These are phyloP conservation scores for Auriscalpium vulgare DNA, from an alignment of 768 basidiomycete genomes.

Conservation along the genomic window DNA sequence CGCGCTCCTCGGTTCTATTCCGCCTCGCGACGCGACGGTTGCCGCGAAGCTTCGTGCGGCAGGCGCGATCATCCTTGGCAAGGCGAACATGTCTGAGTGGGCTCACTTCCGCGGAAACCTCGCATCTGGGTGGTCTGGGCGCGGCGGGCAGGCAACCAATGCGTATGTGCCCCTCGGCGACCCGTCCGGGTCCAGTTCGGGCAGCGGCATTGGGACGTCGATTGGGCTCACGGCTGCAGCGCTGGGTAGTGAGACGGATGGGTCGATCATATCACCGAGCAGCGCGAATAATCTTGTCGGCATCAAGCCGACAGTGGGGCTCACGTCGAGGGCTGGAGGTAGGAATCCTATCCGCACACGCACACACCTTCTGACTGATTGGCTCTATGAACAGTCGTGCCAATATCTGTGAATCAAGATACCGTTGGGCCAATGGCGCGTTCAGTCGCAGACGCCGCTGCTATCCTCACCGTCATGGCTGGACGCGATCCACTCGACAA, in stretches of 20 bases:
- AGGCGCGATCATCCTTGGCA: slow-evolving; percentile 33
- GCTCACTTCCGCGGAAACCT: slow-evolving; percentile 30
- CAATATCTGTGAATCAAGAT: slow-evolving; percentile 50
- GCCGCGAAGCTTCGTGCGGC: slow-evolving; percentile 24
- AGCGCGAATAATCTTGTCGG: slow-evolving; percentile 48
- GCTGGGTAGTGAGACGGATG: slow-evolving; percentile 42
- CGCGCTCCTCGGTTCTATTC: slow-evolving; percentile 26
- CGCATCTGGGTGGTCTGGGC: slow-evolving; percentile 36
- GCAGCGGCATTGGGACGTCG: slow-evolving; percentile 31
- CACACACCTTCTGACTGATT: too few species aligned
- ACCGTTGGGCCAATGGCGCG: slow-evolving; percentile 52
- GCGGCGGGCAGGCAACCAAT: slow-evolving; percentile 35
- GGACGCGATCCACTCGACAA: slow-evolving; percentile 36
- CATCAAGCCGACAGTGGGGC: slow-evolving; percentile 52
- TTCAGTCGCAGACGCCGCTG: slow-evolving; percentile 45
- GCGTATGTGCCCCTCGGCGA: slow-evolving; percentile 37
- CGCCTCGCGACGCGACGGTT: slow-evolving; percentile 27
- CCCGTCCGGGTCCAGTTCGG: slow-evolving; percentile 35
- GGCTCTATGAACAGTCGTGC: slow-evolving; percentile 33
- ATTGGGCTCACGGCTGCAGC: slow-evolving; percentile 36
- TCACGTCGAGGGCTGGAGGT: slow-evolving; percentile 56
- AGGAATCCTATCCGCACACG: not conserved
- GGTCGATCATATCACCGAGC: slow-evolving; percentile 39
- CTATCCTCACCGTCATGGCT: slow-evolving; percentile 41
- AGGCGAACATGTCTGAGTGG: slow-evolving; percentile 37